These are phyloP conservation scores for Inonotus hispidus DNA, from an alignment of 1,284 basidiomycete genomes.

Conservation along the genomic window DNA sequence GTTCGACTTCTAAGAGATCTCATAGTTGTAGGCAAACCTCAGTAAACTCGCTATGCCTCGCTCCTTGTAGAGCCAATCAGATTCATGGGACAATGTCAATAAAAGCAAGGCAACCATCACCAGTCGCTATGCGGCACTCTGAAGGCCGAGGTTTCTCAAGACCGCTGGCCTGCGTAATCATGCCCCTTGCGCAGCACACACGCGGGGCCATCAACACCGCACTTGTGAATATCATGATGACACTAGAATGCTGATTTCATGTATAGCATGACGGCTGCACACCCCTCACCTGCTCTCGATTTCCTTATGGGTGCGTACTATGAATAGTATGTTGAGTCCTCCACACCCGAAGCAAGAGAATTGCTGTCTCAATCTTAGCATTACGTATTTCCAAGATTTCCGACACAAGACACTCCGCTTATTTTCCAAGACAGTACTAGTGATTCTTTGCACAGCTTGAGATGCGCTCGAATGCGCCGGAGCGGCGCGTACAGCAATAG, in stretches of 20 bases:
- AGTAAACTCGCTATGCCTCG: neutral
- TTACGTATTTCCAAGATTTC: too few species aligned
- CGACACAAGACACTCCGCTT: too few species aligned
- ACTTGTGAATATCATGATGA: constrained; percentile 6
- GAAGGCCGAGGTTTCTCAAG: neutral
- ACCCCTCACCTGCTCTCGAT: neutral
- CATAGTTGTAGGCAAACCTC: neutral
- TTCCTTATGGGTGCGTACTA: too few species aligned
- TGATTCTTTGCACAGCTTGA: too few species aligned
- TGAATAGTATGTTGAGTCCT: too few species aligned
- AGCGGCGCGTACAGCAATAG: too few species aligned
- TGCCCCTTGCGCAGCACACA: neutral
- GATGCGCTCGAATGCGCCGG: too few species aligned
- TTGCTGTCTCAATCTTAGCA: too few species aligned
- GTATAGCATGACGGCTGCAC: too few species aligned
- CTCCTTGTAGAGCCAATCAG: neutral
- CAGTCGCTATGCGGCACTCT: neutral
- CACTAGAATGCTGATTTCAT: neutral
- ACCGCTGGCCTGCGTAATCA: neutral
- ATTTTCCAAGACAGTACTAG: too few species aligned
- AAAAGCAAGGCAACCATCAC: neutral
- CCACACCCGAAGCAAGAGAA: too few species aligned
- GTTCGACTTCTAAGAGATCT: neutral
- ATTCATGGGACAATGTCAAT: neutral
- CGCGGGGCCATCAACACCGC: constrained; percentile 2